Base-by-base conservation (phyloP, 352 stramenopile genomes). In the Phytophthora tubulina region DNA sequence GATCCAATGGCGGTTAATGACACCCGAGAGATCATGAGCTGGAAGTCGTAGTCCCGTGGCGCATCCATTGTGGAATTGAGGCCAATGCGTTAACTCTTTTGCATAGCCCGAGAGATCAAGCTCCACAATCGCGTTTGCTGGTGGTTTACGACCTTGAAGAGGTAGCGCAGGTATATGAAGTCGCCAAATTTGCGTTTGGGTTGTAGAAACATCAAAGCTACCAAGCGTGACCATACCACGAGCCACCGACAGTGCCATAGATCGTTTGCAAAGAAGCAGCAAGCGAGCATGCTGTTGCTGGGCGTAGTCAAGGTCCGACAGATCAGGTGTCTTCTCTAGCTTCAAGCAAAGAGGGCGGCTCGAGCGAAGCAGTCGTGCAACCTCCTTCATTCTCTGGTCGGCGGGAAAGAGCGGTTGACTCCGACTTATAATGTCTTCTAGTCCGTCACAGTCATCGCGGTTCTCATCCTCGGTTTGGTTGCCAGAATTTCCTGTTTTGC, bases 41-140 rank as follows among this genome's bases (percentile, higher is more conserved):
- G 87, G 80, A 11, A 99, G 82, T 5, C 95, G 84, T 27, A 99
- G 82, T 5, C 94, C 97, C n/a, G 96, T 97, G 5, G 97, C 97
- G 39, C 98, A 98, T 27, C 97, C 98, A 72, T 99, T 99, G 77
- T 99, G 97, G 80, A 99, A 99, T 69, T 99, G 94, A 30, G 97
- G 96, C 97, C 98, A 99, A 59, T 98, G 84, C 7, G 89, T 97
- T 49, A 98, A 79, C 42, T 99, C 97, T 62, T 95, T 94, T 2
- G 83, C 81, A 56, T 93, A 89, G 8, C 87, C 88, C 21, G 90
- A 96, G 8, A 97, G 83, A 71, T 99, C 97, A 15, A 99, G 85
- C 15, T 91, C 82, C 32, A 99, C 84, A 14, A 88, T 95, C 4
- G 92, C 91, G 79, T 99, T 99, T 15, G 92, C 90, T 14, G 97